Evolutionary conservation across 1,284 basidiomycete species (phyloP), one percentile per base, ranked within the genome.

Genomic region (Rhodotorula sp.): DNA sequence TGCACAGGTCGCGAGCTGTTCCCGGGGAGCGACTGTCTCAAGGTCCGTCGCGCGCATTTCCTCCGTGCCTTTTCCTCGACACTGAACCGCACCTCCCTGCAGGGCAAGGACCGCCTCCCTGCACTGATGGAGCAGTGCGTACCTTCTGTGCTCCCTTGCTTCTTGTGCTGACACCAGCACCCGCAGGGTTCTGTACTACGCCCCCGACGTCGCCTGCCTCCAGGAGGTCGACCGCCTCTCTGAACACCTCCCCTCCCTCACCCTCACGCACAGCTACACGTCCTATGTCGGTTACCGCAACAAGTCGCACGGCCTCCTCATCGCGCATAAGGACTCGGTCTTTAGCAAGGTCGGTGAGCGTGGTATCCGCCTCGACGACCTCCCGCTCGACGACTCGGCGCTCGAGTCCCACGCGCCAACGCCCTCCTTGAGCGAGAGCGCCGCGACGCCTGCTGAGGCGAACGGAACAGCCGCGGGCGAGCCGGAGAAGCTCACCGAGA

Each of bases 201-300:
- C 75, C 12, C 82, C 80, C 73, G 82, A 82, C 60, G 74, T 83
- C 29, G 82, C 79, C 19, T 81, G 80, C 67, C 80, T 83, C 37
- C 82, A 83, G 59, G 82, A 83, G 62, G 82, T 82, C 41, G 82
- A 82, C 66, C 75, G 79, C 13, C 76, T 82, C 51, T 76, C 80
- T 5, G 76, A 79, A 10, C 82, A 82, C 64, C 70, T 78, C 19
- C 73, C 67, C 17, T 61, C 46, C 10, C 67, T 72, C 60, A 74
- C 53, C n/a, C 59, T 61, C 46, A 70, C 56, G 25, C 64, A 78
- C 56, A 60, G 61, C 34, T 74, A 74, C 57, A 67, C 73, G 9
- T 73, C 64, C 25, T 71, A 63, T 55, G 74, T 76, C 65, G 78
- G 78, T 17, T 79, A 79, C 62, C 57, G 61, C 17, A 69, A 70